Evolutionary conservation across 805 yeast genomes (phyloP).

Genomic region (Hanseniaspora pseudoguilliermondii): DNA sequence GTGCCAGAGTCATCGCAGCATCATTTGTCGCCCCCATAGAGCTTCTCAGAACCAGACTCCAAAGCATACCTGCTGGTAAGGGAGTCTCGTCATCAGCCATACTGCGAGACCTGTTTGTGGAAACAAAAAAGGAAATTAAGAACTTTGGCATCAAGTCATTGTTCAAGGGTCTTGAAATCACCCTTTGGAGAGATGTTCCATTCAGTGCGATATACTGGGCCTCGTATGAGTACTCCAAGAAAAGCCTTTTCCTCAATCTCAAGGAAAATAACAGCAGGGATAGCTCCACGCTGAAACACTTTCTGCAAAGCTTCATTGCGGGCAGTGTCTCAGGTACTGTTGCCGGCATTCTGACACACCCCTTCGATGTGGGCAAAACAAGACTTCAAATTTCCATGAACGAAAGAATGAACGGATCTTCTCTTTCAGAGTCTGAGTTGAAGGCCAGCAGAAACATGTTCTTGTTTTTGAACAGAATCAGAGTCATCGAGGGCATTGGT

Average conservation of each 20-base stretch:
- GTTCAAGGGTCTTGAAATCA: slow-evolving; percentile 74
- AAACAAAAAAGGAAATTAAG: slow-evolving; percentile 39
- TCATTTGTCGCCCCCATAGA: slow-evolving; percentile 80
- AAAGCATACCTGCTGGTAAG: slow-evolving; percentile 59
- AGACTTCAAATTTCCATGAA: slow-evolving; percentile 55
- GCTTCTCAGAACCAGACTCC: slow-evolving; percentile 73
- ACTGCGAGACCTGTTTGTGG: slow-evolving; percentile 37
- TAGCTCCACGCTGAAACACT: slow-evolving; percentile 32
- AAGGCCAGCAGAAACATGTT: slow-evolving; percentile 40
- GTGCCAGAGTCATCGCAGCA: slow-evolving; percentile 75
- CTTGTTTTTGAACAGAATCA: slow-evolving; percentile 48
- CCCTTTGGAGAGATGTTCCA: slow-evolving; percentile 95
- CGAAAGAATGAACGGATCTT: slow-evolving; percentile 15
- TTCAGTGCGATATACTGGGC: slow-evolving; percentile 94
- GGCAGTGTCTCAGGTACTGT: slow-evolving; percentile 76
- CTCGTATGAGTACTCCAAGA: slow-evolving; percentile 50
- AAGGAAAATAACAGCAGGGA: slow-evolving; percentile 17
- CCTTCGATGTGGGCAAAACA: slow-evolving; percentile 95
- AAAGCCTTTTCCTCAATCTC: slow-evolving; percentile 13
- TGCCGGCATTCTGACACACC: slow-evolving; percentile 82
- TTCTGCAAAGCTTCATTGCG: slow-evolving; percentile 54
- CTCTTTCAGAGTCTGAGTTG: background rate
- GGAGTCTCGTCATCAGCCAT: slow-evolving; percentile 24
- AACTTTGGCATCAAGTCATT: slow-evolving; percentile 49
- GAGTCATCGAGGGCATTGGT: slow-evolving; percentile 57